Evolutionary conservation across 331 rosid genomes (phyloP), one percentile per base, ranked within the genome.

Genomic region (Erythrophleum ivorense): DNA sequence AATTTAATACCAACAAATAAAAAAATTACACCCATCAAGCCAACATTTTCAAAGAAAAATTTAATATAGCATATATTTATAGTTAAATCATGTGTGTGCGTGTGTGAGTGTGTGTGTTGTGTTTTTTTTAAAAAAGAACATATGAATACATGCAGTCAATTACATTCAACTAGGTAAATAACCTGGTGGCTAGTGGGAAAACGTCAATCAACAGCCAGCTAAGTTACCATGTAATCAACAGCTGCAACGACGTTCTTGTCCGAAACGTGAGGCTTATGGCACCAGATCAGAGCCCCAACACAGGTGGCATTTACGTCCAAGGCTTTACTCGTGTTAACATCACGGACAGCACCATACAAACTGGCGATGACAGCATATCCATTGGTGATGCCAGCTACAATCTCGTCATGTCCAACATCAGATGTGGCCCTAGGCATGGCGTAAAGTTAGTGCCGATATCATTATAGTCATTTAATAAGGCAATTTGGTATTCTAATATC

Each of bases 271-370:
- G 60, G 75, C 55, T 87, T 2, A 59, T 70, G 62, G 94, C 94
- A 41, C 88, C 89, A 46, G 76, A 15, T 18, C 43, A 71, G 16
- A 89, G 91, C 78, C 93, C 92, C 38, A 91, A 91, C 84, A 91
- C 96, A 0, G 96, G 89, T 45, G 93, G 96, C 14, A 89, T 91
- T 77, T 93, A 89, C 68, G 88, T 91, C 24, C 88, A 91, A 75
- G 9, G 48, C 75, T 89, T 92, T 1, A 77, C 40, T 33, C 76
- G 87, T 41, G 84, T 84, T 62, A 83, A 83, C 9, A 83, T 86
- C 19, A 80, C 50, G 3, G 87, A 87, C 0, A 77, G 81, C 34
- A 86, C 72, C 77, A 0, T 83, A 21, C 78, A 80, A 80, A 86
- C 85, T 13, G 89, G 89, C 0, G 87, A 86, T 77, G 89, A 86